Evolutionary conservation across 345 rosid genomes (phyloP).

Genomic region (Brassica cretica): DNA sequence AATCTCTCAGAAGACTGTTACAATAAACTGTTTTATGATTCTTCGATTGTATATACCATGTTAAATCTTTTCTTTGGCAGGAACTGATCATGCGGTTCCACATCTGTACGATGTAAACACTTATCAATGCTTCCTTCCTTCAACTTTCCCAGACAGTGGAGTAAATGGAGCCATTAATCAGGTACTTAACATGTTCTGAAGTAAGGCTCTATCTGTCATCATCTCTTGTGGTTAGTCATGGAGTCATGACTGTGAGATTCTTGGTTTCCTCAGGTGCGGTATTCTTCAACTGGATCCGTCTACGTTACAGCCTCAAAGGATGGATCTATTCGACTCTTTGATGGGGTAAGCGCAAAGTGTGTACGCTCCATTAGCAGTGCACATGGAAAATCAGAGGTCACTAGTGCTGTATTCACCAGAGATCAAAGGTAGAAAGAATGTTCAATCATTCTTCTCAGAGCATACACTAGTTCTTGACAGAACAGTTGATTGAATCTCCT

Average conservation of each 20-base stretch:
- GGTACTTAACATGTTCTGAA: slow-evolving; percentile 39
- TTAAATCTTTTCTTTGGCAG: slow-evolving; percentile 41
- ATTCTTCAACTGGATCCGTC: slow-evolving; percentile 74
- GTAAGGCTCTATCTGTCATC: background rate
- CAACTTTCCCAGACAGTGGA: slow-evolving; percentile 57
- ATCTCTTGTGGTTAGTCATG: slow-evolving; percentile 5
- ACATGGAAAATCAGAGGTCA: slow-evolving; percentile 73
- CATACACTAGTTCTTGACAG: background rate
- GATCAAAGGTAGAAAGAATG: slow-evolving; percentile 65
- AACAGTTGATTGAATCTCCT: slow-evolving; percentile 2
- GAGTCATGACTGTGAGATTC: slow-evolving; percentile 14
- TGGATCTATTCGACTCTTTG: slow-evolving; percentile 76
- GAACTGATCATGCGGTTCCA: slow-evolving; percentile 79
- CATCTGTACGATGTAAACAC: slow-evolving; percentile 86
- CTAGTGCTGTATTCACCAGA: slow-evolving; percentile 67
- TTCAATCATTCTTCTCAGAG: background rate
- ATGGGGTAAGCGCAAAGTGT: slow-evolving; percentile 67
- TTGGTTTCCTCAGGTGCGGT: slow-evolving; percentile 64
- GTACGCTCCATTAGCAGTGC: slow-evolving; percentile 67
- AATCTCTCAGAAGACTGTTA: background rate
- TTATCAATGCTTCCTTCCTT: slow-evolving; percentile 66
- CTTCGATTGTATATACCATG: background rate
- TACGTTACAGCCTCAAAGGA: slow-evolving; percentile 87
- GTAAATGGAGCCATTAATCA: slow-evolving; percentile 80
- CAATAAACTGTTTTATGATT: background rate